phyloP scores from a whole-genome alignment of 2,329 filamentous ascomycete species.

The Talaromyces sp. region DNA sequence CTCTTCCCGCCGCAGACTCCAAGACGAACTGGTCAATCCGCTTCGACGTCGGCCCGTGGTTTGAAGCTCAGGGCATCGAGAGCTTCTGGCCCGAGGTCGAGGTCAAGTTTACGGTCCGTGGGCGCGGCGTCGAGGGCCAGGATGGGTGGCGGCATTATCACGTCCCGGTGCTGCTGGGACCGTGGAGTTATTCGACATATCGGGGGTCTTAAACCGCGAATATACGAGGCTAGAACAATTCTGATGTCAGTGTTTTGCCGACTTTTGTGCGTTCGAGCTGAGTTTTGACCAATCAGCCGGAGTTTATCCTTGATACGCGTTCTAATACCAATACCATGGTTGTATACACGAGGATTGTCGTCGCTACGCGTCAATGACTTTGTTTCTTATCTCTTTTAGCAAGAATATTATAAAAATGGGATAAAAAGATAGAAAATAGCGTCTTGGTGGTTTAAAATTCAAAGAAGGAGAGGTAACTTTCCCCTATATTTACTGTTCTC shows the following conservation, averaged over 20 bases:
- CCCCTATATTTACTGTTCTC: too few relatives aligned
- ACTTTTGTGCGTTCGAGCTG: not conserved
- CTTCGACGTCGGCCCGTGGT: constrained; percentile 44
- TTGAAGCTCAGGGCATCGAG: constrained; percentile 41
- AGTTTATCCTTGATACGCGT: not conserved
- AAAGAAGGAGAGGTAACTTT: too few relatives aligned
- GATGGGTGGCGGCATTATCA: constrained; percentile 46
- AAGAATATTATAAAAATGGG: too few relatives aligned
- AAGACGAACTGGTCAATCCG: constrained; percentile 43
- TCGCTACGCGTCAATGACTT: not conserved
- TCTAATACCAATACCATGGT: not conserved
- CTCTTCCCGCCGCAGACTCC: constrained; percentile 29
- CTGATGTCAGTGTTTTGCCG: not conserved
- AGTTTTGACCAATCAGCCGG: not conserved
- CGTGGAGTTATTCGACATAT: constrained; percentile 49
- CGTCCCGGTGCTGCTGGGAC: constrained; percentile 46
- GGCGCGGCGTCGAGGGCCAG: constrained; percentile 31
- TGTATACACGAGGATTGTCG: not conserved
- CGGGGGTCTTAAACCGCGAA: constrained; percentile 37
- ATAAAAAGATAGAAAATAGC: too few relatives aligned
- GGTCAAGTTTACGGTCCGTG: constrained; percentile 46
- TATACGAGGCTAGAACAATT: not conserved
- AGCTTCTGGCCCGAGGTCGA: constrained; percentile 49
- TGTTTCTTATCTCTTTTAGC: not conserved
- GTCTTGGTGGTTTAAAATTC: too few relatives aligned